Evolutionary conservation across 2,329 filamentous ascomycete species (phyloP), one percentile per base, ranked within the genome.

Genomic region (Ambrosiella xylebori): DNA sequence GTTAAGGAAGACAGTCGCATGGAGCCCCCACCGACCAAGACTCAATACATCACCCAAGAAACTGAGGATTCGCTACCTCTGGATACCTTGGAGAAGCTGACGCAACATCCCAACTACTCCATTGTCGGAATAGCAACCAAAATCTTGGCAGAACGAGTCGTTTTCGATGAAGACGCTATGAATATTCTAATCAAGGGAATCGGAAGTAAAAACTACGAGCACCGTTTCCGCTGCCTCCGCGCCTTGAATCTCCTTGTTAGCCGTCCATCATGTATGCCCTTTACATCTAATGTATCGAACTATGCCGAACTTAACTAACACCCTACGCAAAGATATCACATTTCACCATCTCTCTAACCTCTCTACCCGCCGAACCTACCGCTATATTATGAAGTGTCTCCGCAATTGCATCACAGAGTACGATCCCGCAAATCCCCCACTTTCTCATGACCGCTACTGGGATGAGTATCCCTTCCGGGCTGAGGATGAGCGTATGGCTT

Each of bases 11-110:
- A 82, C 57, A 84, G 84, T 62, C 77, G 82, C 68, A 79, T 93
- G 65, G 80, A 80, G 61, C 77, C 80, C 40, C 66, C 73, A 41
- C 78, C 81, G 61, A 81, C 81, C 40, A 83, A 84, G 66, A 79
- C 84, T 55, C 79, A 84, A 63, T 86, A 86, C 66, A 85, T 88
- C 62, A 85, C 81, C 12, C 82, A 88, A 67, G 81, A 85, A 27
- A 86, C 84, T 1, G 85, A 89, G 65, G 84, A 88, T 65, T 78
- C 84, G 1, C 73, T 89, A 47, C 78, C 81, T 59, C 66, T 81
- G 9, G 74, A 76, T 47, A 89, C 86, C 0, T 73, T 90, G 8
- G 74, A 81, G 56, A 84, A 80, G 62, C 75, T 90, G 3, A 72
- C 86, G 11, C 74, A 77, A 56, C 85, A 85, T 67, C 84, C 84